Evolutionary conservation across 1,284 basidiomycete genomes (phyloP).

Genomic region (Puccinia sorghi): DNA sequence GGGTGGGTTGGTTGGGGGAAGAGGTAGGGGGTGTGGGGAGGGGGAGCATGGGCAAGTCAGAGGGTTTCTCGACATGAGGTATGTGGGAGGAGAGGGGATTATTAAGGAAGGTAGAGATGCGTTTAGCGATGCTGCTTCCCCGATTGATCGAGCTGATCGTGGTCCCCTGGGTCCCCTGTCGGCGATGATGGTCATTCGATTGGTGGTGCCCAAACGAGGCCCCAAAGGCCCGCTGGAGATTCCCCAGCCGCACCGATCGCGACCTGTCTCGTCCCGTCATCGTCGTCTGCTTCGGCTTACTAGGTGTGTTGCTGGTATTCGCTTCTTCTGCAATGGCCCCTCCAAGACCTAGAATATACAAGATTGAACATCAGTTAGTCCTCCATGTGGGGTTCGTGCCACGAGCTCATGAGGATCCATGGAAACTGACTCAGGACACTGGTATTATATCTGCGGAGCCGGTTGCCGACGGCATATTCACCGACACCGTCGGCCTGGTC

Average conservation of each 20-base stretch:
- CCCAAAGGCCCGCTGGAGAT: slow-evolving; percentile 33
- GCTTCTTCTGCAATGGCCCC: not conserved
- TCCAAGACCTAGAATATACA: slow-evolving; percentile 10
- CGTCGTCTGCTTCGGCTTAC: not conserved
- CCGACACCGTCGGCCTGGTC: slow-evolving; percentile 49
- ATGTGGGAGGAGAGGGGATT: not conserved
- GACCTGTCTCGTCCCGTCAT: not conserved
- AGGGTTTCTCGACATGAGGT: too few relatives aligned
- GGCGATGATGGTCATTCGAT: not conserved
- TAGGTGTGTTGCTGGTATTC: not conserved
- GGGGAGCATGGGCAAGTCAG: too few relatives aligned
- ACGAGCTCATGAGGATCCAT: not conserved
- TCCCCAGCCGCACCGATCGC: slow-evolving; percentile 38
- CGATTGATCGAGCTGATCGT: not conserved
- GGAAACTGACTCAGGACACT: slow-evolving; percentile 37
- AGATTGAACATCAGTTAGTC: not conserved
- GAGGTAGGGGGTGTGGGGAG: too few relatives aligned
- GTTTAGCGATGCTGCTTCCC: slow-evolving; percentile 26
- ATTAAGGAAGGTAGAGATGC: slow-evolving; percentile 31
- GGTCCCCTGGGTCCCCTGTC: not conserved
- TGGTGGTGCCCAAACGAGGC: slow-evolving; percentile 10
- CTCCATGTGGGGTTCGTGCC: not conserved
- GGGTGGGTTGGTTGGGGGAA: too few relatives aligned
- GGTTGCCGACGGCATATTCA: slow-evolving; percentile 42
- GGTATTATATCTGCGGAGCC: slow-evolving; percentile 46